Conservation (phyloP, 1,284 basidiomycete genomes). For the Ceratobasidium sp. region DNA sequence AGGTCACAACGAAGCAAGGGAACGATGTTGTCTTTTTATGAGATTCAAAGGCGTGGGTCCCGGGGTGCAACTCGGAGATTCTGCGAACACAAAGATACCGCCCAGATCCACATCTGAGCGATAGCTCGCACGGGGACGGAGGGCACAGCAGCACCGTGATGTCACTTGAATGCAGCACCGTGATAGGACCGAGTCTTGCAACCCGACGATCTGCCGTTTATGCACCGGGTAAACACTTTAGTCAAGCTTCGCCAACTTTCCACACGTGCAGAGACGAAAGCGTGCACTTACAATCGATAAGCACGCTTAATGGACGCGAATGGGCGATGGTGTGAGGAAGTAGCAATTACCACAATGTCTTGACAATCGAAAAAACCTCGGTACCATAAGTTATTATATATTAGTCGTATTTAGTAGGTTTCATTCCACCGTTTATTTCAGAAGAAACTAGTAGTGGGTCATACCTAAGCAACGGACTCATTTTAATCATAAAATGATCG, state of each 20-base stretch:
- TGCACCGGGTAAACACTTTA: conserved; percentile 22
- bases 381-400: no score
- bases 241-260: conserved; percentile 21
- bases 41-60: background rate
- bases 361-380: conserved; percentile 31
- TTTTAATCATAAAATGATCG: no score
- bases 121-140: conserved; percentile 27
- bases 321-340: conserved; percentile 3
- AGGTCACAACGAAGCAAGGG: background rate
- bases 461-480: no score
- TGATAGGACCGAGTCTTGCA: conserved; percentile 35
- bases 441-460: no score
- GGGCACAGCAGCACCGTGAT: conserved; percentile 26
- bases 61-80: conserved; percentile 21
- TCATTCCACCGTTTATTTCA: no score
- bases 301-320: background rate
- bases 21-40: conserved; percentile 22
- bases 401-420: no score
- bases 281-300: conserved; percentile 40
- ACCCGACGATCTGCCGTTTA: conserved; percentile 41
- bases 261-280: conserved; percentile 23
- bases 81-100: conserved; percentile 15
- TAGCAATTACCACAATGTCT: background rate
- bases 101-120: background rate
- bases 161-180: conserved; percentile 36